Conservation (phyloP, 2,329 filamentous ascomycete species). For the Xylaria sp. region DNA sequence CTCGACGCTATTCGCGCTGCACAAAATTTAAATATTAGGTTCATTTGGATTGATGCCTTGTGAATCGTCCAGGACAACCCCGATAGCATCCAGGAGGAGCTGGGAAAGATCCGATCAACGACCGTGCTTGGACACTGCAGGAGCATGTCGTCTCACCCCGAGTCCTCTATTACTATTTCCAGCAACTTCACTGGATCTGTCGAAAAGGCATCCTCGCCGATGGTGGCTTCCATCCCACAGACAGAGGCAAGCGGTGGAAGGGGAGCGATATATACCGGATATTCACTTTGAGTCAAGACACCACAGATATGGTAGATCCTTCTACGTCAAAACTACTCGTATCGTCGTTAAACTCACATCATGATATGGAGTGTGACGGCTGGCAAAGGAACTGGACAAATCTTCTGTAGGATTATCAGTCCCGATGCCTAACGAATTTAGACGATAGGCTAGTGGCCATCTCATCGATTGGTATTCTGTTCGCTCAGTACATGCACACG, state of each 20-base stretch:
- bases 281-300: background rate
- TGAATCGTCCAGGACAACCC: background rate
- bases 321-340: background rate
- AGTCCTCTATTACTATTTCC: background rate
- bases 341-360: background rate
- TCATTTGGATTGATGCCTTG: background rate
- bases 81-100: background rate
- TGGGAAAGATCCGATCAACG: slow-evolving; percentile 1
- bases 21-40: background rate
- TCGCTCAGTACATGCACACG: background rate
- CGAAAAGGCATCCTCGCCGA: background rate
- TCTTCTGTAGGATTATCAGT: background rate
- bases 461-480: background rate
- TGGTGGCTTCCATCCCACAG: background rate
- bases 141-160: background rate
- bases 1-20: background rate
- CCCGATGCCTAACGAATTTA: background rate
- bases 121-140: background rate
- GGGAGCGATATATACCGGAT: background rate
- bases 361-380: background rate
- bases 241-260: background rate
- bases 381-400: background rate
- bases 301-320: background rate
- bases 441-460: background rate
- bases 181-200: slow-evolving; percentile 5